Evolutionary conservation across 1,139 yeast species (phyloP).

Genomic region (Pichia sp.): DNA sequence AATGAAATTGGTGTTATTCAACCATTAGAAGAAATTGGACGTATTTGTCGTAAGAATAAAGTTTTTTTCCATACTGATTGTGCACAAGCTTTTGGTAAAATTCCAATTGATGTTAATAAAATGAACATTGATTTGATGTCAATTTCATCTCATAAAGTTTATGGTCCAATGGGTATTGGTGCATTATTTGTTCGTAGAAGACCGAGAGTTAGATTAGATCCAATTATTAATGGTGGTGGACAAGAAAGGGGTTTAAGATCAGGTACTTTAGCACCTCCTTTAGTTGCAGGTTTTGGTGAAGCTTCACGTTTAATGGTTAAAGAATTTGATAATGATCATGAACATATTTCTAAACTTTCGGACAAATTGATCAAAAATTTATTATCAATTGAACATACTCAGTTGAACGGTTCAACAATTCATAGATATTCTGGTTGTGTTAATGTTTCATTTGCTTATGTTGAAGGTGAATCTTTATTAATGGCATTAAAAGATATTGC

Average conservation of each 20-base stretch:
- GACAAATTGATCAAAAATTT: slow-evolving; percentile 67
- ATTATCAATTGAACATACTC: slow-evolving; percentile 79
- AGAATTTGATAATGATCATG: slow-evolving; percentile 70
- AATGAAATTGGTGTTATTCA: slow-evolving; percentile 98
- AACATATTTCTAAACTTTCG: slow-evolving; percentile 66
- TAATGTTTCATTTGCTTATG: slow-evolving; percentile 91
- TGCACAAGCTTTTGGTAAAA: slow-evolving; percentile 96
- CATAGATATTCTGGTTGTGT: slow-evolving; percentile 89
- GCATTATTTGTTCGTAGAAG: slow-evolving; percentile 94
- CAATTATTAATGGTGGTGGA: slow-evolving; percentile 96
- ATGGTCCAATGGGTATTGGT: slow-evolving; percentile 98
- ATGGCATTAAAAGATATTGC: slow-evolving; percentile 99
- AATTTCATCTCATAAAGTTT: slow-evolving; percentile 90
- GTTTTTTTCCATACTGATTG: slow-evolving; percentile 98
- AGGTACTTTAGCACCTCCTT: slow-evolving; percentile 94
- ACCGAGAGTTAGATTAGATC: slow-evolving; percentile 96
- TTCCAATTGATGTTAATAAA: slow-evolving; percentile 86
- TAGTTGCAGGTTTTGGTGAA: slow-evolving; percentile 94
- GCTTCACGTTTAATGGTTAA: slow-evolving; percentile 79
- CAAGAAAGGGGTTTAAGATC: slow-evolving; percentile 98
- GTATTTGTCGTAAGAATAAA: slow-evolving; percentile 77
- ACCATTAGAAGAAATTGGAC: slow-evolving; percentile 91
- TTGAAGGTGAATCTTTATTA: slow-evolving; percentile 94
- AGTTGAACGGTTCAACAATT: slow-evolving; percentile 75
- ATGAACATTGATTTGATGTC: slow-evolving; percentile 91